Evolutionary conservation across 345 rosid species (phyloP).

Genomic region (Citrus medica): DNA sequence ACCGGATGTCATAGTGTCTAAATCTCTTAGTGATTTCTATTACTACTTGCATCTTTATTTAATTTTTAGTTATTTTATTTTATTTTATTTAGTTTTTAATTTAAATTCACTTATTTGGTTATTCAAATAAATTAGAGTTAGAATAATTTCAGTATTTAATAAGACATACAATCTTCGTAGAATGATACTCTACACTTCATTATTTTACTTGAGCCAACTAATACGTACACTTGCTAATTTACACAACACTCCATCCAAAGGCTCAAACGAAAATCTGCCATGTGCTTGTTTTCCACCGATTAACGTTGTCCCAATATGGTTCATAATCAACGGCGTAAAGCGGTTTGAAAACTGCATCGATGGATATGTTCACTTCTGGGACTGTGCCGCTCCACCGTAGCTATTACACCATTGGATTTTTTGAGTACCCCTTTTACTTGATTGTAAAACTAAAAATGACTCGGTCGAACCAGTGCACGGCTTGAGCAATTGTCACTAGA

Average conservation of each 20-base stretch:
- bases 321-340: slow-evolving; percentile 37
- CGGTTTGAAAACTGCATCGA: slow-evolving; percentile 46
- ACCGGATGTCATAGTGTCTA: too few species aligned
- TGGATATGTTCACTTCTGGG: slow-evolving; percentile 47
- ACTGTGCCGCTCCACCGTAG: slow-evolving; percentile 84
- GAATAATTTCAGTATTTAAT: too few species aligned
- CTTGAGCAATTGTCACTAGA: slow-evolving; percentile 68
- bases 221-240: too few species aligned
- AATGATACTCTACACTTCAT: too few species aligned
- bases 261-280: slow-evolving; percentile 57
- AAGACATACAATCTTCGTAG: too few species aligned
- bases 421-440: slow-evolving; percentile 62
- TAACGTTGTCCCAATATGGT: slow-evolving; percentile 59
- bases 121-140: too few species aligned
- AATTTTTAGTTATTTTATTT: too few species aligned
- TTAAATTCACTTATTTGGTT: too few species aligned
- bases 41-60: too few species aligned
- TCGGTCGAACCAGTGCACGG: slow-evolving; percentile 72
- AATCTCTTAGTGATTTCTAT: too few species aligned
- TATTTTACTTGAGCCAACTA: too few species aligned
- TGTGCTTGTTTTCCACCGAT: slow-evolving; percentile 52
- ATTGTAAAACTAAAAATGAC: slow-evolving; percentile 53
- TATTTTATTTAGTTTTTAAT: too few species aligned
- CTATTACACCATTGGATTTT: slow-evolving; percentile 74
- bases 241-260: slow-evolving; percentile 28